These are phyloP conservation scores for Uronychia setigera DNA, from an alignment of 73 alveolate species.

Conservation along the genomic window DNA sequence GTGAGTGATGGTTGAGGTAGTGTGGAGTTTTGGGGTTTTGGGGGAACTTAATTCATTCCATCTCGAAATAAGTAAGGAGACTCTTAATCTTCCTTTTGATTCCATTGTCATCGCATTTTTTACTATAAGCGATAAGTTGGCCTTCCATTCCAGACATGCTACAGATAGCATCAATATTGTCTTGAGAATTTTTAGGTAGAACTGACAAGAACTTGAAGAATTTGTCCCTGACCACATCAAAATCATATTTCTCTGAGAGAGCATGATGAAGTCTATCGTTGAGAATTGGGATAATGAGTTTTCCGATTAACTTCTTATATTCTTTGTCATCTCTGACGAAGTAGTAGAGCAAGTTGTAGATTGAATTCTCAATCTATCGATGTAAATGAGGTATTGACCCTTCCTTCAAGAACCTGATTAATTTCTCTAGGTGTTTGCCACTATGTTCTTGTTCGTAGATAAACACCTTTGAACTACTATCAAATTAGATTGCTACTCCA, in stretches of 20 bases:
- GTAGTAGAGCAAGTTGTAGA: slow-evolving; percentile 35
- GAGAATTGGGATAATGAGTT: slow-evolving; percentile 12
- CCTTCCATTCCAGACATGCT: not conserved
- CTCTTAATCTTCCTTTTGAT: no score
- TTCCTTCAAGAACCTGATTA: not conserved
- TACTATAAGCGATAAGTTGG: not conserved
- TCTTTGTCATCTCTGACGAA: slow-evolving; percentile 52
- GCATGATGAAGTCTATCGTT: slow-evolving; percentile 12
- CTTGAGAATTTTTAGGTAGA: slow-evolving; percentile 35
- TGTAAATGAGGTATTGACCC: not conserved
- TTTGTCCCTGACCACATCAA: slow-evolving; percentile 12
- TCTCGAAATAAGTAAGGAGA: no score
- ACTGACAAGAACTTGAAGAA: slow-evolving; percentile 53
- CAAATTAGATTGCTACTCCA: not conserved
- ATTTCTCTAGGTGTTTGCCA: not conserved
- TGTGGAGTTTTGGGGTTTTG: no score
- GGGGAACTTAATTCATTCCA: no score
- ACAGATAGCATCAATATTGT: slow-evolving; percentile 11
- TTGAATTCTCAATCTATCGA: slow-evolving; percentile 33
- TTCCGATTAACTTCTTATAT: slow-evolving; percentile 43
- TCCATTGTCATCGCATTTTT: no score
- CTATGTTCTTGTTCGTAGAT: not conserved
- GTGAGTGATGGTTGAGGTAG: no score
- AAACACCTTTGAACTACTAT: not conserved
- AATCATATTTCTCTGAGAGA: not conserved